Evolutionary conservation across 225 moss, liverwort and hornwort genomes (phyloP).

Genomic region (Sphagnum contortum): DNA sequence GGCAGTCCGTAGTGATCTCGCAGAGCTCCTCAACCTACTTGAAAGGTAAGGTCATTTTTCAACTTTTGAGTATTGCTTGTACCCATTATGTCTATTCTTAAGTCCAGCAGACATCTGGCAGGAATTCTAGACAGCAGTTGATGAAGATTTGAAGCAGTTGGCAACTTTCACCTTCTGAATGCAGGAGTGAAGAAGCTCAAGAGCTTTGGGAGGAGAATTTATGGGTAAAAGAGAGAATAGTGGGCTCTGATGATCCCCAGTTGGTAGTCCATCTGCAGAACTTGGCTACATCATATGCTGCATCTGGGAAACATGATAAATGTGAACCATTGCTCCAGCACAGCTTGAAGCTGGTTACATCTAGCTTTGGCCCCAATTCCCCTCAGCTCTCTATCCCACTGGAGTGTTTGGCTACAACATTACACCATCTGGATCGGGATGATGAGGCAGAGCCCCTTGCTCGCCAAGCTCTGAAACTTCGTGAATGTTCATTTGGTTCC

Average conservation of each 20-base stretch:
- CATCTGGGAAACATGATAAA: slow-evolving; percentile 60
- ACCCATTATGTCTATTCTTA: not conserved
- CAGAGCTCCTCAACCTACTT: slow-evolving; percentile 65
- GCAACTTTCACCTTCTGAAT: not conserved
- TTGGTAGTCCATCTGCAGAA: slow-evolving; percentile 79
- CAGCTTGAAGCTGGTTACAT: slow-evolving; percentile 56
- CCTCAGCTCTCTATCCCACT: slow-evolving; percentile 63
- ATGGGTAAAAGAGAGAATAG: slow-evolving; percentile 45
- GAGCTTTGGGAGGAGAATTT: slow-evolving; percentile 70
- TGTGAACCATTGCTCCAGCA: slow-evolving; percentile 68
- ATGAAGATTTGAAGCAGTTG: not conserved
- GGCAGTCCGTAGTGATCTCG: slow-evolving; percentile 77
- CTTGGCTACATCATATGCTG: slow-evolving; percentile 67
- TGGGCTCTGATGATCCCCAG: slow-evolving; percentile 50
- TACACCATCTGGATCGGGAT: slow-evolving; percentile 65
- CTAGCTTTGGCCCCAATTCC: slow-evolving; percentile 63
- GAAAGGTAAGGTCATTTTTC: slow-evolving; percentile 34
- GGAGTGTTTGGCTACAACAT: slow-evolving; percentile 68
- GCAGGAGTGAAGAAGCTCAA: slow-evolving; percentile 74
- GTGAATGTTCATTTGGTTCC: slow-evolving; percentile 62
- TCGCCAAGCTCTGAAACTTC: slow-evolving; percentile 70
- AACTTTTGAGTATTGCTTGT: not conserved
- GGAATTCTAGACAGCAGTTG: too few relatives aligned
- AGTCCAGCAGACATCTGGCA: too few relatives aligned
- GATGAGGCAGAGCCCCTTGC: slow-evolving; percentile 80